Evolutionary conservation across 306 rosid genomes (phyloP), one percentile per base, ranked within the genome.

Genomic region (Morella rubra): DNA sequence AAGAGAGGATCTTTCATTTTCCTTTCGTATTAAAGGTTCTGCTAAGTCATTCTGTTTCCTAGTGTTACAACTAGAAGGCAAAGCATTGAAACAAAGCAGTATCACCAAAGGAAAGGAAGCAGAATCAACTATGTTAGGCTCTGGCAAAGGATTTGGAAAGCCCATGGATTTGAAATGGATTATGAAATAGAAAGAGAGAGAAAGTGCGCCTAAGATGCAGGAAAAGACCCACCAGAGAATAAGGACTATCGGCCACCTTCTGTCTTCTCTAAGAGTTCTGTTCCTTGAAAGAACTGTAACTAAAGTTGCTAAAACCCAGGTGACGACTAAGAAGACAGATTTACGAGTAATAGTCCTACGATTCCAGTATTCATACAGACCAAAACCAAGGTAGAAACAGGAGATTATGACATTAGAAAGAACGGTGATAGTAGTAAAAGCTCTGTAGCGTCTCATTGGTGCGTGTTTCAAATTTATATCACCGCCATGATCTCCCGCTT

Each of bases 151-250:
- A 41, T 59, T 44, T 65, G 87, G 87, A 4, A 86, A 56, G n/a
- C 77, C 68, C 18, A 77, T 8, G 44, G 84, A 60, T 64, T 82
- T 67, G 7, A 71, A 46, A 76, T 67, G 75, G 56, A 75, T 73
- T 1, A 87, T 44, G 44, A 88, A 18, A 49, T 82, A 74, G 5
- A 83, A 0, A 51, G 85, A 81, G 12, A 90, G 65, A 5, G 73
- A 88, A 68, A 85, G 1, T 42, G 70, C 76, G 68, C 44, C 85
- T 24, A 80, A 24, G 5, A 81, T 3, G 72, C 71, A 58, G 66
- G 90, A 74, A 46, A 81, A 83, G 5, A 79, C 50, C 98, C 97
- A 94, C 98, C 98, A 94, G 2, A 88, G 64, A 55, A 74, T 66
- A 1, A 92, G 86, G 22, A 90, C 86, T 76, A 78, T 74, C 7